phyloP scores from a whole-genome alignment of 257 asterid species.

The Schizonepeta tenuifolia region DNA sequence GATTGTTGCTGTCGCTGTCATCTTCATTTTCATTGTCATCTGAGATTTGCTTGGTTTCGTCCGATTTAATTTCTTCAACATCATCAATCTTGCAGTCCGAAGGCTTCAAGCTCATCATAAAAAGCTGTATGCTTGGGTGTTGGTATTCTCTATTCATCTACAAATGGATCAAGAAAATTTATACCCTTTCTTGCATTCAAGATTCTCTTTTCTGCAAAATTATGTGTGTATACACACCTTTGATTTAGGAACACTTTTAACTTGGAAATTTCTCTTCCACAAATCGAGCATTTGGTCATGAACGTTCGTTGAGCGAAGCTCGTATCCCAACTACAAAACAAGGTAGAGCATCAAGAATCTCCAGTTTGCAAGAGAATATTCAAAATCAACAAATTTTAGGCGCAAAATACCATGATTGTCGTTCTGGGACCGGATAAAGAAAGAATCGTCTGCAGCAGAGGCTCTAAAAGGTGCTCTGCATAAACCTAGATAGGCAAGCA shows the following conservation, averaged over 20 bases:
- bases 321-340: constrained; percentile 76
- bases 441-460: constrained; percentile 84
- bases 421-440: constrained; percentile 88
- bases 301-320: constrained; percentile 92
- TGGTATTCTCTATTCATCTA: constrained; percentile 91
- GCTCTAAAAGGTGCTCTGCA: constrained; percentile 94
- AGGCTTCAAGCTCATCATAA: constrained; percentile 66
- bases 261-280: constrained; percentile 79
- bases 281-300: constrained; percentile 88
- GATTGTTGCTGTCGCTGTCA: constrained; percentile 39
- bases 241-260: constrained; percentile 74
- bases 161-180: constrained; percentile 20
- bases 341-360: constrained; percentile 24
- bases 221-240: constrained; percentile 57
- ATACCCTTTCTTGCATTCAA: background rate
- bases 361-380: constrained; percentile 13
- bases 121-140: constrained; percentile 92
- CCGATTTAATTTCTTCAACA: constrained; percentile 38
- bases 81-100: constrained; percentile 36
- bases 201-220: background rate
- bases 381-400: constrained; percentile 7
- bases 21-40: constrained; percentile 49
- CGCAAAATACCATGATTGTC: constrained; percentile 65
- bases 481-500: constrained; percentile 65
- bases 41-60: constrained; percentile 45